Conservation (phyloP, 768 basidiomycete species). For the Dacryopinax spathularia region DNA sequence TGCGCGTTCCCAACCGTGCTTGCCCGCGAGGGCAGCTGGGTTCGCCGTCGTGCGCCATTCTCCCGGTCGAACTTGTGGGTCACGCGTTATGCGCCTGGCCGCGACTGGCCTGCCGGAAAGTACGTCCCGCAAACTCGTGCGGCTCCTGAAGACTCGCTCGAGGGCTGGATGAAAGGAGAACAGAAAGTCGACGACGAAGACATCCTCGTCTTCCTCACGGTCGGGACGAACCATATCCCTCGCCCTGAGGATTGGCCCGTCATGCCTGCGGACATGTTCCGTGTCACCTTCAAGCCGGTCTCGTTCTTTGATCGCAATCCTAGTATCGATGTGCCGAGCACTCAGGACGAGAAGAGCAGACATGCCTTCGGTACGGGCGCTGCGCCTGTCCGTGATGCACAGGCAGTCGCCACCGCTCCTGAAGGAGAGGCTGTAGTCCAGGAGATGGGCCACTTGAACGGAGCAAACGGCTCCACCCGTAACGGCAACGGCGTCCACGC, state of each 20-base stretch:
- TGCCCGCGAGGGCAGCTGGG: conserved; percentile 50
- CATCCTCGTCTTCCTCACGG: conserved; percentile 58
- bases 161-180: conserved; percentile 49
- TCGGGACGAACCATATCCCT: conserved; percentile 58
- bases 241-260: conserved; percentile 84
- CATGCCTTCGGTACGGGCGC: conserved; percentile 35
- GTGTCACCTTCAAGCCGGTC: conserved; percentile 59
- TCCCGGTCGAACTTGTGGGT: conserved; percentile 68
- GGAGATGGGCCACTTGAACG: neutral
- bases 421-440: neutral
- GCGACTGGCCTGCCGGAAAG: conserved; percentile 74
- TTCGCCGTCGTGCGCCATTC: conserved; percentile 57
- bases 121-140: conserved; percentile 70
- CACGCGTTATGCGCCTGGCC: conserved; percentile 40
- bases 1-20: conserved; percentile 35
- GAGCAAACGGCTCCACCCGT: too few relatives aligned
- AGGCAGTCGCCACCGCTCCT: neutral
- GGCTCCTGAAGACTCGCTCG: conserved; percentile 58
- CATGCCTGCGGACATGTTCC: conserved; percentile 70
- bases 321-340: conserved; percentile 74
- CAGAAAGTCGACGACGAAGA: conserved; percentile 61
- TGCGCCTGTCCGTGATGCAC: neutral
- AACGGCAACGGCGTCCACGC: neutral
- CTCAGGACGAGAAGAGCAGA: conserved; percentile 46
- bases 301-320: conserved; percentile 82